Evolutionary conservation across 129 eudicot genomes (phyloP).

Genomic region (Flaveria ramosissima): DNA sequence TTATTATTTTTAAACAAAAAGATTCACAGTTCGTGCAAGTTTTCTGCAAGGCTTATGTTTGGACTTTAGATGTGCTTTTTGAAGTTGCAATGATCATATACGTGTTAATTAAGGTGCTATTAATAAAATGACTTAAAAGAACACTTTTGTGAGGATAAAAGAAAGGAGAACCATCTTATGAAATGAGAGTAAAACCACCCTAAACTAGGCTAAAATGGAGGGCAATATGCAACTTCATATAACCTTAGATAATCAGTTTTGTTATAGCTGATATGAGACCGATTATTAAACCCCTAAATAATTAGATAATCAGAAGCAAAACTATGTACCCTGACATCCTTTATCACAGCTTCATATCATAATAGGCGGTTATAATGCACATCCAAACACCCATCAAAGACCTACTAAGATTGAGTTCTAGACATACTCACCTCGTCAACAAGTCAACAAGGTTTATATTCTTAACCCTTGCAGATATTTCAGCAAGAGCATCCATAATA

Average conservation of each 20-base stretch:
- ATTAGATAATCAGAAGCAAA: neutral
- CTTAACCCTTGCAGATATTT: constrained; percentile 87
- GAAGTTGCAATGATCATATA: neutral
- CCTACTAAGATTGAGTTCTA: neutral
- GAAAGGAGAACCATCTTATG: neutral
- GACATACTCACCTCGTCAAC: constrained; percentile 69
- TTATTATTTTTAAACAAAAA: constrained; percentile 5
- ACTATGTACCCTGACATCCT: neutral
- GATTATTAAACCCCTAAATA: neutral
- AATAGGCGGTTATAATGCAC: neutral
- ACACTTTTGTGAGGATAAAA: neutral
- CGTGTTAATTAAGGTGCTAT: neutral
- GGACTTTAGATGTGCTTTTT: constrained; percentile 10
- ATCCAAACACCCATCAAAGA: constrained; percentile 18
- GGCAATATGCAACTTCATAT: neutral
- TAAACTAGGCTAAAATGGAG: neutral
- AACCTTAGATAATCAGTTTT: neutral
- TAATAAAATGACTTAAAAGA: neutral
- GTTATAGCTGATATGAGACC: neutral
- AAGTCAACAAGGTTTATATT: constrained; percentile 88
- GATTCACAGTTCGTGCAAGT: neutral
- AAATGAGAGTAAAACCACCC: neutral
- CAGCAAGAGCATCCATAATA: constrained; percentile 90
- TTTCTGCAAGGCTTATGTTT: constrained; percentile 11
- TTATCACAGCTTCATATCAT: neutral